These are phyloP conservation scores for Alternaria brassicae DNA, from an alignment of 2,329 filamentous ascomycete species.

Conservation along the genomic window DNA sequence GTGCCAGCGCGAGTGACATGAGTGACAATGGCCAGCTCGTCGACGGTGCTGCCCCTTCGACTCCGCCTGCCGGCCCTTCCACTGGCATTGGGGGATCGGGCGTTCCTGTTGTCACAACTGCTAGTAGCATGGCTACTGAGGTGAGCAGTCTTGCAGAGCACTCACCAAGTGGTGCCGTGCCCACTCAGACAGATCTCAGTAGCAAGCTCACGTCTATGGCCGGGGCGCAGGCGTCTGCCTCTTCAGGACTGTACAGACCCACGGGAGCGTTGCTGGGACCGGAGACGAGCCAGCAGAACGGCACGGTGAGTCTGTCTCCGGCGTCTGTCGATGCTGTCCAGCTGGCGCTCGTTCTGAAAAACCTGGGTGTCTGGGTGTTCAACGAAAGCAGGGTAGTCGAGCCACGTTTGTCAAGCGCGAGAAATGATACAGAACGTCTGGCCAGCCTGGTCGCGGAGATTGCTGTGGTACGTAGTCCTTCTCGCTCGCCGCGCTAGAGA, in stretches of 20 bases:
- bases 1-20: not conserved
- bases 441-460: constrained; percentile 1
- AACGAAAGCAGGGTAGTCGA: constrained; percentile 1
- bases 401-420: not conserved
- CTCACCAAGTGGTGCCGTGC: not conserved
- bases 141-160: not conserved
- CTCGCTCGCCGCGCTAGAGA: not conserved
- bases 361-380: constrained; percentile 8
- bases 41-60: not conserved
- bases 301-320: constrained; percentile 5
- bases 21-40: not conserved
- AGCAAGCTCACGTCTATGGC: not conserved
- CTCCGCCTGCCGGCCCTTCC: not conserved
- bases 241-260: not conserved
- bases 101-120: not conserved
- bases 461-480: constrained; percentile 2
- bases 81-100: not conserved
- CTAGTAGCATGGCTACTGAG: not conserved
- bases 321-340: constrained; percentile 3
- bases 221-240: not conserved
- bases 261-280: not conserved
- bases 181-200: not conserved
- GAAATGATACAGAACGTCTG: not conserved
- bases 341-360: constrained; percentile 10
- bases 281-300: not conserved